Conservation (phyloP, 805 yeast genomes). For the Suhomyces sp. region DNA sequence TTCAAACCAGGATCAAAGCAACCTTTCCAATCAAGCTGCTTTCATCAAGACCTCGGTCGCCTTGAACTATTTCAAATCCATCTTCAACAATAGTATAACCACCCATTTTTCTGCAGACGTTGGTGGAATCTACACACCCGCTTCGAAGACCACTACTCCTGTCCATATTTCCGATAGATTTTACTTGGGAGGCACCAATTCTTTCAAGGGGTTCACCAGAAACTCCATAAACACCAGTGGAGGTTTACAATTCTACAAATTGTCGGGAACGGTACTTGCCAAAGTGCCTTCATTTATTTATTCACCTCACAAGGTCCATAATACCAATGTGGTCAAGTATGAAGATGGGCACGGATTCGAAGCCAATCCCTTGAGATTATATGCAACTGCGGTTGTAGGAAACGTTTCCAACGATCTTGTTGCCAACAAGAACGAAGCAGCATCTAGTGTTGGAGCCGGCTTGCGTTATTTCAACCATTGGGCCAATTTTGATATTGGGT, state of each 20-base stretch:
- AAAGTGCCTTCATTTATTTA: constrained; percentile 51
- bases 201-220: constrained; percentile 65
- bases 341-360: constrained; percentile 17
- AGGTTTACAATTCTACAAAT: constrained; percentile 60
- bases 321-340: constrained; percentile 6
- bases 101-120: constrained; percentile 48
- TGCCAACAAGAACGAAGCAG: constrained; percentile 19
- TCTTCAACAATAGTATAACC: constrained; percentile 47
- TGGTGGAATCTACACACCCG: constrained; percentile 54
- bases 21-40: constrained; percentile 16
- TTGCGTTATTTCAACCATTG: constrained; percentile 37
- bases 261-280: constrained; percentile 58
- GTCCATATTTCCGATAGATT: constrained; percentile 77
- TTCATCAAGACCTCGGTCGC: constrained; percentile 39
- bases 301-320: constrained; percentile 18
- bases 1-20: constrained; percentile 30
- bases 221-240: constrained; percentile 76
- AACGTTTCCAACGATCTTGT: constrained; percentile 40
- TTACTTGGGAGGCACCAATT: constrained; percentile 76
- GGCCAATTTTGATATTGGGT: constrained; percentile 45
- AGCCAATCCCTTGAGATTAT: constrained; percentile 46
- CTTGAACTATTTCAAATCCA: constrained; percentile 38
- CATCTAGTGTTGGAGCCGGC: constrained; percentile 35
- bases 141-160: constrained; percentile 14
- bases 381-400: constrained; percentile 67